Evolutionary conservation across 2,329 filamentous ascomycete genomes (phyloP), one percentile per base, ranked within the genome.

Genomic region (Myrmaecium sp.): DNA sequence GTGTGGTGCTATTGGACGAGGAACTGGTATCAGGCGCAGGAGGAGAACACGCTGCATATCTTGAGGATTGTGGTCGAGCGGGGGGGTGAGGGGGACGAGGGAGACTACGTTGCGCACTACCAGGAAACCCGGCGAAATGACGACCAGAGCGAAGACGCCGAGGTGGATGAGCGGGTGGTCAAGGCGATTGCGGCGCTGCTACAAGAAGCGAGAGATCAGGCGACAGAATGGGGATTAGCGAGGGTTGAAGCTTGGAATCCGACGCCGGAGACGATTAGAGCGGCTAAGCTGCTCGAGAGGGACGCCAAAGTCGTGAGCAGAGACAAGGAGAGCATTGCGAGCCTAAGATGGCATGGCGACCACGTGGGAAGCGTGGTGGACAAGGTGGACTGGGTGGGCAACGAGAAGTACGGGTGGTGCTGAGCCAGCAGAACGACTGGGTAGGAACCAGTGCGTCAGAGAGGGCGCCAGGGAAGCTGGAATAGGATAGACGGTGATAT

Each of bases 211-310:
- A 70, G 75, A 41, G 52, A 53, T 6, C 71, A 91, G 50, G 84
- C 84, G 2, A 52, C 59, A 3, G 59, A 68, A 30, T 92, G 80
- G 76, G 57, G 66, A 23, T 69, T 81, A 54, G 59, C 62, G 21
- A 62, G 69, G 23, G 68, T 93, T 3, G 66, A 83, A 46, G 58
- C 86, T 27, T 95, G 86, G 86, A 92, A 89, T 44, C 83, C 84
- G 0, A 65, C 64, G 4, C 55, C 66, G 46, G 46, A 43, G 34
- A 47, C 51, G 8, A 30, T 62, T 16, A 47, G 49, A 15, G 60
- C 55, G 21, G 57, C 51, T 7, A 40, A 44, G 36, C 38, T 36
- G 10, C 39, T 75, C 21, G 51, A 73, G 1, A 49, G 58, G 20
- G 43, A 41, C 14, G 51, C 55, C 2, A 60, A 58, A 6, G 38